Evolutionary conservation across 2,329 filamentous ascomycete genomes (phyloP).

Genomic region (Xylaria polymorpha): DNA sequence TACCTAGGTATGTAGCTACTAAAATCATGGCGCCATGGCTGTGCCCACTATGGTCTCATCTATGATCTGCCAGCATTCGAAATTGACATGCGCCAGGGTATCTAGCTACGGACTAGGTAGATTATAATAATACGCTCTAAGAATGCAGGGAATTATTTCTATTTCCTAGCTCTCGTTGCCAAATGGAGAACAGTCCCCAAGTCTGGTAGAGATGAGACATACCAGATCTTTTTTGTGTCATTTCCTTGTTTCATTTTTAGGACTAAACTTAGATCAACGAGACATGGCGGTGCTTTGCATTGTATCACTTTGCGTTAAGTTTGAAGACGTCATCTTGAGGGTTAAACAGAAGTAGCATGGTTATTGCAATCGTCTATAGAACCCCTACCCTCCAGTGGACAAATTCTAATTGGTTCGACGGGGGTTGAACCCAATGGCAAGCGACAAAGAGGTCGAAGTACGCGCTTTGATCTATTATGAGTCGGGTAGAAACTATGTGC

Average conservation of each 20-base stretch:
- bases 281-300: not conserved
- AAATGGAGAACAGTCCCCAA: not conserved
- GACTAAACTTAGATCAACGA: not conserved
- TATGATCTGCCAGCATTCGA: not conserved
- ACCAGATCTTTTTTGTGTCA: not conserved
- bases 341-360: constrained; percentile 28
- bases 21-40: constrained; percentile 4
- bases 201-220: not conserved
- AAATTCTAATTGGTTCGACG: constrained; percentile 19
- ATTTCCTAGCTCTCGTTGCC: not conserved
- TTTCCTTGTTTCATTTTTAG: not conserved
- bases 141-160: not conserved
- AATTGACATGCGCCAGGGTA: not conserved
- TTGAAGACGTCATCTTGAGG: not conserved
- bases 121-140: no score
- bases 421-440: constrained; percentile 30
- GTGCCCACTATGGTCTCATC: constrained; percentile 21
- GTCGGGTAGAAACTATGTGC: constrained; percentile 40
- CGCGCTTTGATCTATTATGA: constrained; percentile 43
- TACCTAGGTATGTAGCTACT: no score
- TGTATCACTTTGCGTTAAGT: constrained; percentile 1
- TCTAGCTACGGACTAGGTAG: not conserved
- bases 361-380: constrained; percentile 33
- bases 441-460: constrained; percentile 37
- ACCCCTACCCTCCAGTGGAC: constrained; percentile 17